phyloP scores from a whole-genome alignment of 345 rosid genomes.

The Ceriops tagal region DNA sequence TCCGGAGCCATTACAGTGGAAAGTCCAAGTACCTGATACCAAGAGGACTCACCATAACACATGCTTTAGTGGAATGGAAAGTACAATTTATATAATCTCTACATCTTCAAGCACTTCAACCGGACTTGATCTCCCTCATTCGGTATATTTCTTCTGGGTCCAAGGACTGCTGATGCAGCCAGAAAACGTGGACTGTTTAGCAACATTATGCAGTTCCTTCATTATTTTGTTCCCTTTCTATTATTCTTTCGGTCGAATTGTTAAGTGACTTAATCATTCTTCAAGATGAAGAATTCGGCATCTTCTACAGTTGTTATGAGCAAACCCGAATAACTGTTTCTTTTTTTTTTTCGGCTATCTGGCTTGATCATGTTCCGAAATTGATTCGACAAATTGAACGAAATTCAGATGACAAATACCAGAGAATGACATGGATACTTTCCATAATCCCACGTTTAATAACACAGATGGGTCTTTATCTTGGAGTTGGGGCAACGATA shows the following conservation, averaged over 20 bases:
- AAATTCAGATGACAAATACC: too few species aligned
- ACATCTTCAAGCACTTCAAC: slow-evolving; percentile 25
- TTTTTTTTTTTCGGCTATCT: too few species aligned
- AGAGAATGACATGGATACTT: too few species aligned
- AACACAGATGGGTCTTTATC: too few species aligned
- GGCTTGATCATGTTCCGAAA: too few species aligned
- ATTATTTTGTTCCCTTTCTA: not conserved
- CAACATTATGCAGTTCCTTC: slow-evolving; percentile 22
- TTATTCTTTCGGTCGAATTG: not conserved
- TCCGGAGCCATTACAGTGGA: slow-evolving; percentile 36
- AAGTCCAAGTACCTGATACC: slow-evolving; percentile 36
- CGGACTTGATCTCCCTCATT: not conserved
- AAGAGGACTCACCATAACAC: slow-evolving; percentile 4
- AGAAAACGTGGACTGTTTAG: slow-evolving; percentile 21
- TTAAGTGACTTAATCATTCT: slow-evolving; percentile 2
- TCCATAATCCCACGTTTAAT: too few species aligned
- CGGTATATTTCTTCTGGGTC: not conserved
- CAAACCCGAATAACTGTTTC: too few species aligned
- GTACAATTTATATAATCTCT: slow-evolving; percentile 43
- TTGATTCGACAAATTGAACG: too few species aligned
- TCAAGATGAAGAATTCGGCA: not conserved
- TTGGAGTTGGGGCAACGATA: too few species aligned
- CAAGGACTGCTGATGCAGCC: slow-evolving; percentile 10
- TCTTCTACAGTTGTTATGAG: too few species aligned
- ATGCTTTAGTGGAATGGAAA: slow-evolving; percentile 1